Conservation (phyloP, 768 basidiomycete species). For the Russula ochroleuca region DNA sequence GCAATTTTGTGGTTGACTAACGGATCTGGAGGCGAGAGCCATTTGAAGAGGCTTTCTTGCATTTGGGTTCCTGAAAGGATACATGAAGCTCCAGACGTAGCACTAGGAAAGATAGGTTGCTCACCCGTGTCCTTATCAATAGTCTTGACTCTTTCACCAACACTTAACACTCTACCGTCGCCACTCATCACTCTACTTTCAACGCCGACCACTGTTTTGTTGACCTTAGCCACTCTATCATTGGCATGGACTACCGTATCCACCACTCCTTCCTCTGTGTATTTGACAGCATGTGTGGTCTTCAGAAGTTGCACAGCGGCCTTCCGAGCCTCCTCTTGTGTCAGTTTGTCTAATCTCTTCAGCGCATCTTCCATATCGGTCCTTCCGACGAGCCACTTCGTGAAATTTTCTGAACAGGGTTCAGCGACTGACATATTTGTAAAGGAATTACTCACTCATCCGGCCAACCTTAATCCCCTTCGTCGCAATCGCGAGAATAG, state of each 20-base stretch:
- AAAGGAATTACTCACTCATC: neutral
- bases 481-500: neutral
- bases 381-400: neutral
- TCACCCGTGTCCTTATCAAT: neutral
- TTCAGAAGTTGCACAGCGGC: neutral
- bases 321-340: neutral
- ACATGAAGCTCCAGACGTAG: no score
- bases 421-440: neutral
- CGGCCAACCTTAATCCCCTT: neutral
- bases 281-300: neutral
- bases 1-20: neutral
- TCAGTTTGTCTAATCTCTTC: neutral
- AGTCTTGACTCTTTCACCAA: neutral
- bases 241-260: neutral
- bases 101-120: no score
- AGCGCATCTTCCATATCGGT: neutral
- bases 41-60: neutral
- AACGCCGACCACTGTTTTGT: no score
- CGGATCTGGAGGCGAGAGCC: conserved; percentile 1
- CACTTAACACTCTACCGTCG: no score
- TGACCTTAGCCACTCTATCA: no score
- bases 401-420: neutral
- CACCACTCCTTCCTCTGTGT: neutral
- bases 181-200: no score
- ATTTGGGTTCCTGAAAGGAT: neutral